These are phyloP conservation scores for Oidiodendron maius DNA, from an alignment of 495 filamentous ascomycete genomes.

Conservation along the genomic window DNA sequence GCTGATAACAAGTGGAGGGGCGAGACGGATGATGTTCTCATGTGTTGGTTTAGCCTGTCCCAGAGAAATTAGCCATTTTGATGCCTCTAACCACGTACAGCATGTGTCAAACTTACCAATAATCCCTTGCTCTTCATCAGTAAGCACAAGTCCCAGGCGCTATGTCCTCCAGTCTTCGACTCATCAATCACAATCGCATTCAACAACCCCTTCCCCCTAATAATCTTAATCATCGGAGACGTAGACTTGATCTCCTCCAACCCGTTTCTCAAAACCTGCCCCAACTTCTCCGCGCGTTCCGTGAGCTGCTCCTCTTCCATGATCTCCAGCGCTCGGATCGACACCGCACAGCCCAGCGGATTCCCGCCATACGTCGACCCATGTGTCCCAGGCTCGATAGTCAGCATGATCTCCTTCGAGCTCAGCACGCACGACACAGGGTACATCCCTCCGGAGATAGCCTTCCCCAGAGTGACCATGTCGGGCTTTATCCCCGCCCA, in stretches of 20 bases:
- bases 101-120: constrained; percentile 50
- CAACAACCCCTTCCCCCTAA: constrained; percentile 89
- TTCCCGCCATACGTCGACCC: constrained; percentile 97
- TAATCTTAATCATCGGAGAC: constrained; percentile 73
- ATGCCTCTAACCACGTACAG: not conserved
- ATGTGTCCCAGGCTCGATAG: constrained; percentile 94
- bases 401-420: constrained; percentile 89
- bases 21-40: constrained; percentile 94
- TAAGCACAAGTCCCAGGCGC: constrained; percentile 96
- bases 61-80: not conserved
- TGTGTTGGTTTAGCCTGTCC: constrained; percentile 93
- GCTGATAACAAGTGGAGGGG: constrained; percentile 80
- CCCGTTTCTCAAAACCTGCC: constrained; percentile 77
- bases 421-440: constrained; percentile 92
- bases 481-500: constrained; percentile 96
- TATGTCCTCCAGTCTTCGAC: constrained; percentile 71
- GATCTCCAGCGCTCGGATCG: constrained; percentile 92
- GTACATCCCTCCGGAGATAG: constrained; percentile 97
- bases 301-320: constrained; percentile 87
- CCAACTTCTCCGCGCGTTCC: constrained; percentile 71
- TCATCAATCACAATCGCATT: constrained; percentile 98
- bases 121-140: constrained; percentile 93
- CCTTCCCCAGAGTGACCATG: constrained; percentile 90
- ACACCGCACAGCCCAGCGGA: constrained; percentile 92
- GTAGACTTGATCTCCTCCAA: constrained; percentile 53